Base-by-base conservation (phyloP, 176 grass and related monocot species). In the Phyllostachys edulis region DNA sequence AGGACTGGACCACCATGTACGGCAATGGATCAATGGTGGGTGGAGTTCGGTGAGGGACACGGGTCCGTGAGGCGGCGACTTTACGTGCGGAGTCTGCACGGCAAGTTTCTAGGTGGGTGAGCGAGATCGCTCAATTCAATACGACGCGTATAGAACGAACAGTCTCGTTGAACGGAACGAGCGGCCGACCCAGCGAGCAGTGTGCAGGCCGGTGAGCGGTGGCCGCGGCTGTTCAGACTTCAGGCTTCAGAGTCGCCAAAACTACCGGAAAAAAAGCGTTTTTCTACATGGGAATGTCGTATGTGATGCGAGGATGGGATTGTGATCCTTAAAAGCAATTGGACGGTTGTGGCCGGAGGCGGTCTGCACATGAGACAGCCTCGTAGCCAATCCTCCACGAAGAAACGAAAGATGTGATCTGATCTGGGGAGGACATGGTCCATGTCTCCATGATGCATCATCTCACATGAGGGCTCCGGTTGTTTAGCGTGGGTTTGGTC, bases 381-480 rank as follows among this genome's bases (percentile, higher is more conserved):
- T 8, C 56, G 1, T 11, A 9, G 9, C 21, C 27, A 27, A 61
- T 61, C 64, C 36, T 55, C 50, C 34, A 27, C 37, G 3, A 32
- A 18, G 18, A 13, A 41, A 55, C 18, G 52, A 8, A 55, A 4
- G n/a, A 15, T 7, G 80, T 44, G 24, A 56, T 76, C 23, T 67
- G 46, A 32, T 29, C 36, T 27, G 45, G 21, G 26, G 44, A 14
- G 45, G 69, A 9, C 57, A 6, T n/a, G 67, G 16, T 63, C 59
- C 85, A 56, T 26, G 10, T n/a, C 20, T 60, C 56, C 75, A 78
- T 46, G 39, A 40, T 37, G 73, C 47, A 21, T 21, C 38, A 26
- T 44, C 45, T 56, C 57, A 20, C 41, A 62, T 36, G 84, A 39
- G 61, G 69, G 24, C 61, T 82, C 78, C 79, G 76, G 78, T 42